A percentile compares a stretch with the other conserved stretches of the same genome.
Conservation (phyloP, 345 rosid species). For the Corchorus capsularis region DNA sequence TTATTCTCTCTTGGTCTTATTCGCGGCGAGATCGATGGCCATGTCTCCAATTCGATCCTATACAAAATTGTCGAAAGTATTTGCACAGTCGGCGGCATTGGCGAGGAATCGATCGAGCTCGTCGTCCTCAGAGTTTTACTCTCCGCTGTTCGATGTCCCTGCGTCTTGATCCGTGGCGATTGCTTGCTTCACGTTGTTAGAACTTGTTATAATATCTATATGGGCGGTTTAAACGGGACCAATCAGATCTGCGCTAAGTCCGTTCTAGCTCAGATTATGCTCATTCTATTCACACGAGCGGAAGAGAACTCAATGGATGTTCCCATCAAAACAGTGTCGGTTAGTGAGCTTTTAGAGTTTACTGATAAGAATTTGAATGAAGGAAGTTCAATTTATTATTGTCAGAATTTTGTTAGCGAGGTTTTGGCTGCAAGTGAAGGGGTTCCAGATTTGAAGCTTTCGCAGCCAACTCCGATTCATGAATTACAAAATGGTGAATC, state of each 20-base stretch:
- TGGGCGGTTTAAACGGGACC: conserved; percentile 79
- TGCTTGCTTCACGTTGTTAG: conserved; percentile 68
- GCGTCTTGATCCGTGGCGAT: conserved; percentile 80
- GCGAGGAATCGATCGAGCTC: conserved; percentile 78
- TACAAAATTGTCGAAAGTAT: conserved; percentile 49
- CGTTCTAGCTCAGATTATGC: conserved; percentile 82
- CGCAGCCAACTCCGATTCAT: conserved; percentile 29
- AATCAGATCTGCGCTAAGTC: conserved; percentile 96
- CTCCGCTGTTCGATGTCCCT: conserved; percentile 71
- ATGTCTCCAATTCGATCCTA: conserved; percentile 30
- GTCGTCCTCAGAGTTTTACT: conserved; percentile 75
- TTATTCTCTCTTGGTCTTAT: conserved; percentile 72
- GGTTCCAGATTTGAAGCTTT: conserved; percentile 45
- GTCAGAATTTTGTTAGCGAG: conserved; percentile 77
- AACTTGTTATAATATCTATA: conserved; percentile 90
- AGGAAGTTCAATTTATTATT: conserved; percentile 76
- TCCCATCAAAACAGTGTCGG: conserved; percentile 53
- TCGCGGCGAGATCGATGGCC: conserved; percentile 57
- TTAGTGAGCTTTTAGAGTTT: conserved; percentile 72
- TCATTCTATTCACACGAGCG: conserved; percentile 68
- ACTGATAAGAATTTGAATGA: conserved; percentile 87
- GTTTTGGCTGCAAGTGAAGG: conserved; percentile 69
- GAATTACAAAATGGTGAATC: conserved; percentile 48
- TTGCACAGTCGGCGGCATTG: conserved; percentile 64
- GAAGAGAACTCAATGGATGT: conserved; percentile 72